phyloP scores from a whole-genome alignment of 495 filamentous ascomycete genomes.

The Penicillium paxilli region DNA sequence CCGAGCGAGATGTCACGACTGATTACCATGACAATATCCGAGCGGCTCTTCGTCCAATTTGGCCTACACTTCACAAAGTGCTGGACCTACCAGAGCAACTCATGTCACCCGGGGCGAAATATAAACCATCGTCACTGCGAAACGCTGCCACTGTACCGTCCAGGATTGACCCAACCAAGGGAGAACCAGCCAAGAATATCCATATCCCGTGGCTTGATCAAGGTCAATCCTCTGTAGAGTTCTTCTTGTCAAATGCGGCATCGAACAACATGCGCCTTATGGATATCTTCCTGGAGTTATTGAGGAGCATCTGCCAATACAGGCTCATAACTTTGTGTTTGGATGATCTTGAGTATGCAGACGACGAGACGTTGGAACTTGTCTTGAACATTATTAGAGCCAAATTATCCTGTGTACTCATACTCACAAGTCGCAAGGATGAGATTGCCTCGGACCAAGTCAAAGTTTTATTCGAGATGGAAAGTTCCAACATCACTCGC shows the following conservation, averaged over 20 bases:
- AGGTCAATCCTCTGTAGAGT: slow-evolving; percentile 64
- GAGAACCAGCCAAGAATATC: slow-evolving; percentile 36
- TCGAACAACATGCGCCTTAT: slow-evolving; percentile 76
- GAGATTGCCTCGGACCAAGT: slow-evolving; percentile 40
- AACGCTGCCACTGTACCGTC: slow-evolving; percentile 29
- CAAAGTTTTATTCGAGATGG: slow-evolving; percentile 42
- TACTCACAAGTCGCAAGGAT: slow-evolving; percentile 54
- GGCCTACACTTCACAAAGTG: slow-evolving; percentile 73
- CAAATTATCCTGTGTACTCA: slow-evolving; percentile 74
- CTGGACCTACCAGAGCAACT: slow-evolving; percentile 79
- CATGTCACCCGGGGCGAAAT: slow-evolving; percentile 48
- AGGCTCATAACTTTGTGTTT: slow-evolving; percentile 81
- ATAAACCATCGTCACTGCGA: slow-evolving; percentile 35
- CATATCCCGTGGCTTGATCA: slow-evolving; percentile 35
- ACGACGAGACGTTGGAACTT: slow-evolving; percentile 80
- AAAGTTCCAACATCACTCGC: slow-evolving; percentile 55
- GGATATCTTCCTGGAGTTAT: slow-evolving; percentile 81
- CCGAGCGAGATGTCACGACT: slow-evolving; percentile 80
- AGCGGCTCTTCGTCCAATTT: slow-evolving; percentile 70
- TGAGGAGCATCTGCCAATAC: slow-evolving; percentile 72
- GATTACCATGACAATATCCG: slow-evolving; percentile 77
- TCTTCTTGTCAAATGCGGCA: slow-evolving; percentile 65
- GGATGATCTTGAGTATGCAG: slow-evolving; percentile 85
- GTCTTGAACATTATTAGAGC: slow-evolving; percentile 70
- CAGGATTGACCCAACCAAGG: slow-evolving; percentile 27